These are phyloP conservation scores for Astragalus glycyphyllos DNA, from an alignment of 306 rosid species.

Conservation along the genomic window DNA sequence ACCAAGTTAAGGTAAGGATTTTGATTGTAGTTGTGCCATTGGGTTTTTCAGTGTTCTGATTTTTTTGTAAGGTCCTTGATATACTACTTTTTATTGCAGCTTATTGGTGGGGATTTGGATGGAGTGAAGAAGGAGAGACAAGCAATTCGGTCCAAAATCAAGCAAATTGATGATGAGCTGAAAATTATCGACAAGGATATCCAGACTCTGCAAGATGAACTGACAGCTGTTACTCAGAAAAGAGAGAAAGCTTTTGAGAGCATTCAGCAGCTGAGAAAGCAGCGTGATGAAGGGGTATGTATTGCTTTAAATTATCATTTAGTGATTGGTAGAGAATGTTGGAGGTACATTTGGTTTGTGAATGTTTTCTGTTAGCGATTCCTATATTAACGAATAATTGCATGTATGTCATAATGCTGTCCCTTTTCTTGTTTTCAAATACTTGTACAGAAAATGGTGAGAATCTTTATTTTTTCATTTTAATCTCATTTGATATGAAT, in stretches of 20 bases:
- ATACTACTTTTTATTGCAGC: constrained; percentile 55
- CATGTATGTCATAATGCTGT: neutral
- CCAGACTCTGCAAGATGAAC: constrained; percentile 70
- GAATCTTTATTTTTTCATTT: constrained; percentile 1
- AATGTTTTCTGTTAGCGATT: neutral
- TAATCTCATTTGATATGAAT: constrained; percentile 23
- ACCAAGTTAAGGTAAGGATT: constrained; percentile 81
- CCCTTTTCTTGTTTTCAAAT: neutral
- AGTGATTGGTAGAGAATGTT: neutral
- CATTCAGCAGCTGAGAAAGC: constrained; percentile 70
- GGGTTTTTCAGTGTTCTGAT: constrained; percentile 16
- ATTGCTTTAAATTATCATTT: constrained; percentile 18
- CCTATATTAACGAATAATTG: neutral
- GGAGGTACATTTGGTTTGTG: neutral
- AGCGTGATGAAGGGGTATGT: constrained; percentile 84
- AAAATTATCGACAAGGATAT: constrained; percentile 66
- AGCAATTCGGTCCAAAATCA: constrained; percentile 73
- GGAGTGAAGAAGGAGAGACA: constrained; percentile 94
- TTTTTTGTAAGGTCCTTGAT: constrained; percentile 8
- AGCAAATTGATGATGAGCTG: constrained; percentile 75
- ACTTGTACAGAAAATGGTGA: neutral
- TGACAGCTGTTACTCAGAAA: constrained; percentile 62
- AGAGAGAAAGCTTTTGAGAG: constrained; percentile 71
- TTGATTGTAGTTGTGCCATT: constrained; percentile 31
- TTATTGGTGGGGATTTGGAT: constrained; percentile 84